Evolutionary conservation across 805 yeast genomes (phyloP), one percentile per base, ranked within the genome.

Genomic region (Zygosaccharomyces kombuchaensis): DNA sequence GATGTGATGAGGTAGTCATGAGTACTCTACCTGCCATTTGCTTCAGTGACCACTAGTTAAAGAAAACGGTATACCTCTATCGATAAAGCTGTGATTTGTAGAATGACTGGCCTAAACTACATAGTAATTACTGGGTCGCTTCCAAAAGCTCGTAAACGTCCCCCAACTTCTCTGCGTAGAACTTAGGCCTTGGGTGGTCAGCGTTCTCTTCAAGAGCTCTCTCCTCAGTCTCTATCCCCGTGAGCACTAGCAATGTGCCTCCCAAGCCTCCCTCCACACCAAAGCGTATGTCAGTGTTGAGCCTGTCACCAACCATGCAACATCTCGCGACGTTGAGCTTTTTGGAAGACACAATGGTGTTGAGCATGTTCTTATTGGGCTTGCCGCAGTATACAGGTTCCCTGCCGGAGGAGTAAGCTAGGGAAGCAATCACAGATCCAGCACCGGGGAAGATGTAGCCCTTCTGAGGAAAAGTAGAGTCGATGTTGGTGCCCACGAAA

Each of bases 251-350:
- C 46, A 93, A 66, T 1, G 98, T 90, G 45, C 83, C 89, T 22
- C 69, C 70, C 36, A 93, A 73, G 1, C 93, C 93, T 43, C 96
- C 96, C 47, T 81, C 82, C 45, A 78, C 73, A 36, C 98, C 99
- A 65, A 93, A 93, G 60, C 77, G 78, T 82, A 93, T 91, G 59
- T 93, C 99, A 0, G 99, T 93, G 65, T 93, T 91, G 48, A 93
- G 72, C 54, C 99, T 75, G 63, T 93, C 99, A 16, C 99, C 99
- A 47, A 93, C 79, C 98, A 93, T 93, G 53, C 91, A 75, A 9
- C 95, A 82, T 47, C 78, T 74, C 3, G 68, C 53, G 43, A 80
- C 77, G 43, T 80, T 80, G 27, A 80, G 70, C 14, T 76, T 65
- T 51, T 72, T 75, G 29, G 81, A 80, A 2, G 85, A 85, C 51